phyloP scores from a whole-genome alignment of 768 basidiomycete genomes.

The Crepidotus variabilis region DNA sequence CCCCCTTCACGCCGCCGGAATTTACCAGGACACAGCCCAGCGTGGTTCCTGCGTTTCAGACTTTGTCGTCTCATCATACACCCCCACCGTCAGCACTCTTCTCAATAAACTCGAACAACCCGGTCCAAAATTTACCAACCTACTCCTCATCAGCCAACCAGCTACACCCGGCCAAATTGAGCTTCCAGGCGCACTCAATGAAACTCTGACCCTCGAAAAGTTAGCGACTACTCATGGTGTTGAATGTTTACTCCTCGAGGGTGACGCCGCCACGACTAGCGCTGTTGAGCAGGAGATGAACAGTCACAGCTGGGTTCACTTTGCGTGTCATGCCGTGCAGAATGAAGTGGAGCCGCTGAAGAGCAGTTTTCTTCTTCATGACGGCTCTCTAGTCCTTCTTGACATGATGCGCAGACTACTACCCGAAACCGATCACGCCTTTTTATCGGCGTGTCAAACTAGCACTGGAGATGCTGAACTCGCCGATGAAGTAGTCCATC shows the following conservation, averaged over 20 bases:
- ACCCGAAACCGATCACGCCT: slow-evolving; percentile 27
- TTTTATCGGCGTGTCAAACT: slow-evolving; percentile 42
- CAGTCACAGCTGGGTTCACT: slow-evolving; percentile 20
- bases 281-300: neutral
- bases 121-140: neutral
- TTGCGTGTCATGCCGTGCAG: slow-evolving; percentile 32
- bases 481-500: slow-evolving; percentile 26
- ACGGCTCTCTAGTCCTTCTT: slow-evolving; percentile 16
- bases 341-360: slow-evolving; percentile 20
- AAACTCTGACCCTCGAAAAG: slow-evolving; percentile 2
- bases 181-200: slow-evolving; percentile 10
- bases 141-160: slow-evolving; percentile 13
- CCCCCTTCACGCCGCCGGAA: slow-evolving; percentile 28
- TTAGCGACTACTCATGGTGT: neutral
- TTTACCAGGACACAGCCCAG: slow-evolving; percentile 5
- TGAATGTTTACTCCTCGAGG: slow-evolving; percentile 15
- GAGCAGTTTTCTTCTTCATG: slow-evolving; percentile 19
- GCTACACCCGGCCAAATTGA: slow-evolving; percentile 1
- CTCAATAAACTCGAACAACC: slow-evolving; percentile 2
- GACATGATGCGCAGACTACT: slow-evolving; percentile 16
- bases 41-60: slow-evolving; percentile 3
- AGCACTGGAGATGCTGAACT: slow-evolving; percentile 23
- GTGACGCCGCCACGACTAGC: slow-evolving; percentile 9
- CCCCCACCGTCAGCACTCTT: slow-evolving; percentile 10
- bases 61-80: slow-evolving; percentile 15